Evolutionary conservation across 2,329 filamentous ascomycete genomes (phyloP), one percentile per base, ranked within the genome.

Genomic region (Magnaporthiopsis poae): DNA sequence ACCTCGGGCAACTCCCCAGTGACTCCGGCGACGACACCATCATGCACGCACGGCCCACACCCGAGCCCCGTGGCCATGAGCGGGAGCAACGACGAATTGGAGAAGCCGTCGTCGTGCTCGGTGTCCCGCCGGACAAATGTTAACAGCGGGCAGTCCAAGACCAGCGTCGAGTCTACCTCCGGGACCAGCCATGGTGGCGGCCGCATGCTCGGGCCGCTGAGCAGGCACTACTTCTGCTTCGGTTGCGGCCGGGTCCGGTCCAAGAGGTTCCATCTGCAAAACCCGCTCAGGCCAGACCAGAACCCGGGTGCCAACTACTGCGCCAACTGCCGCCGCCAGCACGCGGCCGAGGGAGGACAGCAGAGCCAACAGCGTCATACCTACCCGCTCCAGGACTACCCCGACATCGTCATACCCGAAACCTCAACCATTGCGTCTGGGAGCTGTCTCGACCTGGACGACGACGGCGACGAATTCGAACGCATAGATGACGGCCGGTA

Each of bases 191-290:
- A 31, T 25, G 31, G 29, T 29, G 29, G 59, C 21, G 29, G 56
- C 13, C 64, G 64, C 18, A 33, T 65, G 59, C 36, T 61, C 2
- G 64, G 35, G 21, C 64, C 64, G n/a, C 35, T 65, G 59, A 62
- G n/a, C 66, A 61, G 46, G 52, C 46, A 29, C 80, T 65, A 80
- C 65, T 77, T 82, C 27, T 84, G 82, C 71, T 78, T 74, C 60
- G 71, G 75, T 33, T 82, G 80, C 66, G 77, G 77, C 29, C 74
- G 73, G 29, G 71, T 77, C 7, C 75, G 80, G 61, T 81, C 80
- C 5, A 72, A 72, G 33, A 72, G 71, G 13, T 81, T 78, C 61
- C 79, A 81, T 60, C 64, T 72, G 60, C 69, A 74, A 8, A 71
- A 78, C 64, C 72, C 76, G 5, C 68, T 78, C 60, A 68, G 70